phyloP scores from a whole-genome alignment of 2,329 filamentous ascomycete species.

The Trichoderma endophyticum region DNA sequence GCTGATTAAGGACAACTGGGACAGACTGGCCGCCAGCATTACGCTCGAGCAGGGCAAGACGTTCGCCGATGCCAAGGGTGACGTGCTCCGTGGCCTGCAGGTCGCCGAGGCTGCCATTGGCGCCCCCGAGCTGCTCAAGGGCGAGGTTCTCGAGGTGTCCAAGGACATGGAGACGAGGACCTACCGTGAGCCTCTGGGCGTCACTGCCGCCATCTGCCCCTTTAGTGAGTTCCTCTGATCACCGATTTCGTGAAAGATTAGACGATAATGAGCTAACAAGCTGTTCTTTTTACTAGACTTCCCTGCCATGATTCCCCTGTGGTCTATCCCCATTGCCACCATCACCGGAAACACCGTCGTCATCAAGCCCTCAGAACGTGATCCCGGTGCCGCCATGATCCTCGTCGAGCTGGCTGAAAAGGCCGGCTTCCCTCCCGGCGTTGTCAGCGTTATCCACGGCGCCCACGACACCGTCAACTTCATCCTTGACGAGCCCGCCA shows the following conservation, averaged over 20 bases:
- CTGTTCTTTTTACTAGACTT: slow-evolving; percentile 57
- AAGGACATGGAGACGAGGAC: slow-evolving; percentile 88
- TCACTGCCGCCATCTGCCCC: slow-evolving; percentile 80
- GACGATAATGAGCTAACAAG: slow-evolving; percentile 15
- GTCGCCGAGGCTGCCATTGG: slow-evolving; percentile 80
- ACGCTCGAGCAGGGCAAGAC: slow-evolving; percentile 88
- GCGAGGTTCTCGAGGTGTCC: slow-evolving; percentile 78
- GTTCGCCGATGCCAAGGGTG: slow-evolving; percentile 75
- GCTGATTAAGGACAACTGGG: slow-evolving; percentile 80
- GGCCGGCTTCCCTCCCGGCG: slow-evolving; percentile 77
- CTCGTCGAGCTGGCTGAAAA: slow-evolving; percentile 75
- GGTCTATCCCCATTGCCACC: slow-evolving; percentile 82
- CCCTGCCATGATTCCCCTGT: slow-evolving; percentile 89
- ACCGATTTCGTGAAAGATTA: neutral
- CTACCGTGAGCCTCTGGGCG: slow-evolving; percentile 77
- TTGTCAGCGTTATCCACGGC: slow-evolving; percentile 80
- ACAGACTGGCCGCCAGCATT: slow-evolving; percentile 78
- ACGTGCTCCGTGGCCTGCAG: slow-evolving; percentile 78
- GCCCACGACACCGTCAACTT: slow-evolving; percentile 80
- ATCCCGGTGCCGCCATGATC: slow-evolving; percentile 82
- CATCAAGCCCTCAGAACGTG: slow-evolving; percentile 82
- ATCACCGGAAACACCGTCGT: slow-evolving; percentile 81
- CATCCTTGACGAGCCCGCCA: slow-evolving; percentile 77
- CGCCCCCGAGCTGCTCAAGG: slow-evolving; percentile 77
- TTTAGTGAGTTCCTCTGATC: slow-evolving; percentile 59